Base-by-base conservation (phyloP, 768 basidiomycete species). In the Leccinum longicurvipes region DNA sequence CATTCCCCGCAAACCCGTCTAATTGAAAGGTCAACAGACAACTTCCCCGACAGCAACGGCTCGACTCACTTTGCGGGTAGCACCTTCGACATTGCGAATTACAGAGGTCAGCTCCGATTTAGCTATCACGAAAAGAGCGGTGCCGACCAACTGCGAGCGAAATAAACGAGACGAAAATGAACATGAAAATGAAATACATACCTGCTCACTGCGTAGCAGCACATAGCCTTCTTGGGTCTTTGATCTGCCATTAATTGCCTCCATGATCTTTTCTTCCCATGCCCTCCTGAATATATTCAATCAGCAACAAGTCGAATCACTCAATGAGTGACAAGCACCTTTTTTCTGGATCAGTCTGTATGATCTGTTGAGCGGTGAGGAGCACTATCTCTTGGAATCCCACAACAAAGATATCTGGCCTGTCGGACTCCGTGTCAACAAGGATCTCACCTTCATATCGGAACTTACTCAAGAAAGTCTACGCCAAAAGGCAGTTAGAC, bases 321-420 rank as follows among this genome's bases (percentile, higher is more conserved):
- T 34, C 36, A 24, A 44, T 23, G n/a, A 47, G 47, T 14, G n/a
- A 31, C 11, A 11, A n/a, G 76, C 23, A 88, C 92, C 84, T 82
- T 74, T 93, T 94, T 67, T 93, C 93, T 1, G 95, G 93, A 72
- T 98, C 95, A 6, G 94, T 88, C 70, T 97, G 94, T 15, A 98
- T 79, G 42, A 99, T 98, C 69, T 98, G 95, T 64, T 95, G 93
- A 3, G 97, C 93, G n/a, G 93, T 98, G 47, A 99, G 80, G 4
- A 94, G 93, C 0, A 99, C 97, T 51, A 99, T 94, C 72, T 99
- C 97, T 72, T 99, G 95, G 68, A 98, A 97, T 2, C 91, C 92
- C 27, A 98, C 77, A 21, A 86, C 86, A 67, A 96, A 87, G 58
- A 98, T 84, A 66, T 98, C 94, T 6, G 94, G 93, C 44, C 90